phyloP scores from a whole-genome alignment of 2,329 filamentous ascomycete genomes.

The Scortechinia acanthostroma region DNA sequence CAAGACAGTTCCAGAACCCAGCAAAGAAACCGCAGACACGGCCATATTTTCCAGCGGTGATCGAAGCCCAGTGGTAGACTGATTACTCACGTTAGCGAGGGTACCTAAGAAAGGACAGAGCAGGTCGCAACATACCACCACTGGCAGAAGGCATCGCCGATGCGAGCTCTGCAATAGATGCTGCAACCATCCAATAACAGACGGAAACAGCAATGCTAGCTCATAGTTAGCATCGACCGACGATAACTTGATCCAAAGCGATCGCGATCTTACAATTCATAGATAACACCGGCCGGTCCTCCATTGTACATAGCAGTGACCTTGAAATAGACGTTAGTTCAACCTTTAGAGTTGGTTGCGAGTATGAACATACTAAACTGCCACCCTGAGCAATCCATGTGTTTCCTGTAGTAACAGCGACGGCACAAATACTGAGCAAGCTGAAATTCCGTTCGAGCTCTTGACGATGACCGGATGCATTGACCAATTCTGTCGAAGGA shows the following conservation, averaged over 20 bases:
- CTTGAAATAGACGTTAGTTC: constrained; percentile 14
- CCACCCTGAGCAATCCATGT: constrained; percentile 35
- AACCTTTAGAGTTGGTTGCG: constrained; percentile 12
- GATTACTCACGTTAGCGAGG: background rate
- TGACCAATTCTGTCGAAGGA: constrained; percentile 15
- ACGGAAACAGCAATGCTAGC: constrained; percentile 32
- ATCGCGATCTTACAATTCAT: constrained; percentile 20
- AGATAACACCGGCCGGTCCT: constrained; percentile 33
- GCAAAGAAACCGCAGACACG: constrained; percentile 36
- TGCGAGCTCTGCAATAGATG: constrained; percentile 39
- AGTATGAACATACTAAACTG: too few relatives aligned
- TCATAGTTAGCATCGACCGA: background rate
- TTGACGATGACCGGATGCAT: constrained; percentile 39
- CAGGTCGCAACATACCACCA: too few relatives aligned
- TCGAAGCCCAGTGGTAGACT: constrained; percentile 44
- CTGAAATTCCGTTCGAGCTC: constrained; percentile 40
- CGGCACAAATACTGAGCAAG: constrained; percentile 31
- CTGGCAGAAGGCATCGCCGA: constrained; percentile 29
- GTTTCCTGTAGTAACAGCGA: constrained; percentile 33
- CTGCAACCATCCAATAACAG: constrained; percentile 40
- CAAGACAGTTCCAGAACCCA: constrained; percentile 41
- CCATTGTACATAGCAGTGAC: constrained; percentile 30
- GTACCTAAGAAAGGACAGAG: constrained; percentile 4
- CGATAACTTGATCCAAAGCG: constrained; percentile 3
- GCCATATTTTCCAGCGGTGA: constrained; percentile 38